These are phyloP conservation scores for Epichloe festucae DNA, from an alignment of 2,329 filamentous ascomycete species.

Conservation along the genomic window DNA sequence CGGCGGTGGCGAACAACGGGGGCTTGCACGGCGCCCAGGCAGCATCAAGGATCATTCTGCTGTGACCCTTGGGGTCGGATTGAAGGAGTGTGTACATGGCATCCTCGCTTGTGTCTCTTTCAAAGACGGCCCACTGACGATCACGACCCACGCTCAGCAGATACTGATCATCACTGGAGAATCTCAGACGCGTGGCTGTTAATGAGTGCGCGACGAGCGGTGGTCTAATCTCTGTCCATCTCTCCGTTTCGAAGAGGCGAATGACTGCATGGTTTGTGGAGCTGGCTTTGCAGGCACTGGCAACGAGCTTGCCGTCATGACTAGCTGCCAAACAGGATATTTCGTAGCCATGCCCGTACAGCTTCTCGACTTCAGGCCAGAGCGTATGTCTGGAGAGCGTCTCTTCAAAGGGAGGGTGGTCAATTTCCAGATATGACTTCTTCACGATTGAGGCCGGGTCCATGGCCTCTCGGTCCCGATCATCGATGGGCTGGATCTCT, in stretches of 20 bases:
- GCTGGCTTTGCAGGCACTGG: conserved; percentile 86
- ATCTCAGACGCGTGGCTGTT: conserved; percentile 71
- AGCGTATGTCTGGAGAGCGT: conserved; percentile 79
- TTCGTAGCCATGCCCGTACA: conserved; percentile 96
- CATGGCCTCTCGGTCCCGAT: conserved; percentile 38
- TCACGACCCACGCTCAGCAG: conserved; percentile 86
- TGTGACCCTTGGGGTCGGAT: conserved; percentile 71
- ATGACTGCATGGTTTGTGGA: conserved; percentile 92
- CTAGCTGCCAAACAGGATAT: conserved; percentile 76
- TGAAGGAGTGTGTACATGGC: conserved; percentile 43
- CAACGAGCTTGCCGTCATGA: conserved; percentile 61
- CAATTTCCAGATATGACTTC: conserved; percentile 49
- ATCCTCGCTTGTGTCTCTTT: conserved; percentile 28
- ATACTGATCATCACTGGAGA: conserved; percentile 59
- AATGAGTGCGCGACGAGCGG: conserved; percentile 74
- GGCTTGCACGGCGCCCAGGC: conserved; percentile 59
- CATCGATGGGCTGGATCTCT: conserved; percentile 30
- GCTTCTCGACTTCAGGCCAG: conserved; percentile 91
- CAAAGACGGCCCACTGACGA: conserved; percentile 79
- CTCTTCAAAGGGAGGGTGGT: conserved; percentile 78
- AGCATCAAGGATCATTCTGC: conserved; percentile 82
- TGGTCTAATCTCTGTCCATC: conserved; percentile 80
- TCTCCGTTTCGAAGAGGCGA: conserved; percentile 72
- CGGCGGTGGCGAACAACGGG: conserved; percentile 67
- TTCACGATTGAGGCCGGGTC: conserved; percentile 43